Evolutionary conservation across 1,284 basidiomycete species (phyloP).

Genomic region (Pseudozyma hubeiensis): DNA sequence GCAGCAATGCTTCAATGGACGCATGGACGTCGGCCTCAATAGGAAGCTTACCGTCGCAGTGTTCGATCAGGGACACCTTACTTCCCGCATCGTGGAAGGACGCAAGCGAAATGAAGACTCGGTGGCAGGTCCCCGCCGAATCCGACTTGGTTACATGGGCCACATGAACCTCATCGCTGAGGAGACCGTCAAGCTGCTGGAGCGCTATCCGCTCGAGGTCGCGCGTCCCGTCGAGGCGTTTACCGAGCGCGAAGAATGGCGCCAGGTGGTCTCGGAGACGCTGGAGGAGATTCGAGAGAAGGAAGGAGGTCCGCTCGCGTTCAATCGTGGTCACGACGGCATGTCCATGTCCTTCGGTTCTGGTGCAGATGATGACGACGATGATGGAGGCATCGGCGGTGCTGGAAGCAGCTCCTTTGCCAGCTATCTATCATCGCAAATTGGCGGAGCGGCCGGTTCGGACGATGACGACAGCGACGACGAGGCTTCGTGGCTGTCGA

Average conservation of each 20-base stretch:
- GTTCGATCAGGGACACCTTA: slow-evolving; percentile 61
- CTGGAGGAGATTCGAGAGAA: slow-evolving; percentile 63
- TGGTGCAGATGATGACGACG: slow-evolving; percentile 39
- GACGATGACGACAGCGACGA: slow-evolving; percentile 65
- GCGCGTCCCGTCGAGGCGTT: slow-evolving; percentile 34
- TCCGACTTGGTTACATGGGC: slow-evolving; percentile 86
- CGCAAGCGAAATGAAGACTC: slow-evolving; percentile 61
- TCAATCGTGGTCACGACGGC: slow-evolving; percentile 56
- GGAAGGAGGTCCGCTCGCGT: slow-evolving; percentile 65
- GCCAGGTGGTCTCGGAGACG: slow-evolving; percentile 61
- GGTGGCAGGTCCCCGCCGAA: slow-evolving; percentile 52
- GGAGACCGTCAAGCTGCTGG: slow-evolving; percentile 84
- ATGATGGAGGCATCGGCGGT: slow-evolving; percentile 36
- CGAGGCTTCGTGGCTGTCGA: slow-evolving; percentile 57
- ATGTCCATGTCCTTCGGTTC: slow-evolving; percentile 55
- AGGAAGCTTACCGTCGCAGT: slow-evolving; percentile 61
- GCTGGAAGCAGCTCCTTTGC: slow-evolving; percentile 61
- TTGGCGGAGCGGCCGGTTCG: slow-evolving; percentile 52
- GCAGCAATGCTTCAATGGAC: slow-evolving; percentile 94
- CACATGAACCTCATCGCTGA: slow-evolving; percentile 93
- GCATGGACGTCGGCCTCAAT: slow-evolving; percentile 71
- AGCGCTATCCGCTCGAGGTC: slow-evolving; percentile 78
- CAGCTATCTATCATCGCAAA: slow-evolving; percentile 67
- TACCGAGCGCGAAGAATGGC: slow-evolving; percentile 63
- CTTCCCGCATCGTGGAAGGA: slow-evolving; percentile 63